phyloP scores from a whole-genome alignment of 352 stramenopile species.

The Chrysophaeum taylorii region DNA sequence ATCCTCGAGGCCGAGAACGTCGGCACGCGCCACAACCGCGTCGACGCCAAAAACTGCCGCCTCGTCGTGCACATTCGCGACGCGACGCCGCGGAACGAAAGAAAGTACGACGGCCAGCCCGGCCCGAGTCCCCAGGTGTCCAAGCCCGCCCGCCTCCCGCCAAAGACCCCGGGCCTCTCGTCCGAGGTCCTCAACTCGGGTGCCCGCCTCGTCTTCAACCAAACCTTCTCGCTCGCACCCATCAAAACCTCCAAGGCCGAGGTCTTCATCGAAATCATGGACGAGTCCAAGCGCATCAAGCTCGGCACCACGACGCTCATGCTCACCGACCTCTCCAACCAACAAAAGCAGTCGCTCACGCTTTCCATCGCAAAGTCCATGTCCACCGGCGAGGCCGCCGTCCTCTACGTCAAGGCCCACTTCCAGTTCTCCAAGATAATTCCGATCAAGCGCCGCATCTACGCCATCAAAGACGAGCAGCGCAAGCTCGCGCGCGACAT shows the following conservation, averaged over 20 bases:
- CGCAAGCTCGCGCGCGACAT: constrained; percentile 10
- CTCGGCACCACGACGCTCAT: background rate
- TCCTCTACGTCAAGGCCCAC: background rate
- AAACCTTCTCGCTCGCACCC: background rate
- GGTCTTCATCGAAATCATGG: background rate
- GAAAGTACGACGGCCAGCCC: background rate
- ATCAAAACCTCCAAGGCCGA: background rate
- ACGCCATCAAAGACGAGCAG: background rate
- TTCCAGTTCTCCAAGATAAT: constrained; percentile 15
- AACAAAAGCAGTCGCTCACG: background rate
- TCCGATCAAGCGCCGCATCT: constrained; percentile 7
- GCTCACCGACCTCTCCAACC: background rate
- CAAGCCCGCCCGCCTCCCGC: background rate
- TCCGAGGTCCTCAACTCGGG: background rate
- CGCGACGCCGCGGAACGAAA: background rate
- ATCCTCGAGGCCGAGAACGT: background rate
- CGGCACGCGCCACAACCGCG: background rate
- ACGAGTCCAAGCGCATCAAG: background rate
- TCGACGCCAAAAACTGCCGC: background rate
- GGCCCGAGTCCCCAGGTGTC: background rate
- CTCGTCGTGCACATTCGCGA: background rate
- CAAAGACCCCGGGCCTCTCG: background rate
- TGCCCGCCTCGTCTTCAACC: background rate
- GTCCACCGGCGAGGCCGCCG: background rate
- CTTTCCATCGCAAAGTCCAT: background rate